Base-by-base conservation (phyloP, 108 stramenopile genomes). In the Fragilaria crotonensis region DNA sequence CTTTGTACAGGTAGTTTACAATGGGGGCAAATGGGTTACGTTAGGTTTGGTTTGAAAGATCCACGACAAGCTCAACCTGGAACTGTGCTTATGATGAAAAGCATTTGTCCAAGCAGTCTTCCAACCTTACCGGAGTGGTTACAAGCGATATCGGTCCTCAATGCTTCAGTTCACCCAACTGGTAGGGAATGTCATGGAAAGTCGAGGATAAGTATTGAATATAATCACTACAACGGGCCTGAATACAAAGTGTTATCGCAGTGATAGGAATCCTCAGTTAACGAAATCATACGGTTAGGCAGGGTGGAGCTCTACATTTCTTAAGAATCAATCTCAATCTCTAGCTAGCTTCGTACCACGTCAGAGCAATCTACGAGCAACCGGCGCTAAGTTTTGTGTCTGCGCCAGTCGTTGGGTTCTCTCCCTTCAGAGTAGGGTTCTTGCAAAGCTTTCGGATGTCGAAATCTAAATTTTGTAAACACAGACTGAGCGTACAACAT, bases 81-180 rank as follows among this genome's bases (percentile, higher is more conserved):
- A 5, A 89, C 94, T 26, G 79, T 95, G 9, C 67, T 99, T 30
- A 71, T 94, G 9, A 71, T 64, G 36, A 53, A 67, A 2, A 76
- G 67, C 27, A n/a, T n/a, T n/a, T n/a, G n/a, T n/a, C 61, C 70
- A 2, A 70, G 87, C 69, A 50, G 33, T 0, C 52, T 84, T 30
- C 87, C 85, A 48, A 14, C 63, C 5, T 53, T 65, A 30, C 33
- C 58, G 17, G 44, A 31, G 14, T 54, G 28, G 11, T 45, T 21
- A 5, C 64, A 52, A 1, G 56, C 65, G 5, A 81, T 84, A 51
- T 96, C 96, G 5, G 97, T 89, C 21, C 68, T 99, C 48, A 98
- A 86, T 64, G 96, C 97, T 9, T 91, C 89, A 22, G 91, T 99
- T 19, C 96, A 92, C 73, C 97, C 99, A n/a, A n/a, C n/a, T n/a